phyloP scores from a whole-genome alignment of 1,284 basidiomycete genomes.

The Wallemia ichthyophaga region DNA sequence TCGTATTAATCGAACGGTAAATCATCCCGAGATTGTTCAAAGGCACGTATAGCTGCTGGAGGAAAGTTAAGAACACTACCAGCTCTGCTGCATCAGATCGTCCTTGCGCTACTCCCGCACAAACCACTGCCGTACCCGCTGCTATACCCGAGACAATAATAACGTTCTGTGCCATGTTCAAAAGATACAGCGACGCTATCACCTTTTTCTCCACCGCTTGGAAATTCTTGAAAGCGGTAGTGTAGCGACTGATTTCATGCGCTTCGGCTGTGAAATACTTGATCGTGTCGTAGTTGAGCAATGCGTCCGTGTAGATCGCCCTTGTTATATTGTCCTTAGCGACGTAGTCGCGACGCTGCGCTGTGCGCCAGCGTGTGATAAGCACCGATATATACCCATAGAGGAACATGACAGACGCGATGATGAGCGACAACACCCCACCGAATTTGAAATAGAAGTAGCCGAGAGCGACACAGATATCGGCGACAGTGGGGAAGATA shows the following conservation, averaged over 20 bases:
- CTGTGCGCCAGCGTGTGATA: slow-evolving; percentile 38
- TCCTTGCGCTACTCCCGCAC: slow-evolving; percentile 1
- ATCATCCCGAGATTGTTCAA: slow-evolving; percentile 32
- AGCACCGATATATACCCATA: slow-evolving; percentile 26
- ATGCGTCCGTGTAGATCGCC: slow-evolving; percentile 38
- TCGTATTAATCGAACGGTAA: slow-evolving; percentile 14
- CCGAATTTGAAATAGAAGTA: slow-evolving; percentile 22
- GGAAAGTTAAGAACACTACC: slow-evolving; percentile 47
- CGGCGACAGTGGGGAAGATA: slow-evolving; percentile 46
- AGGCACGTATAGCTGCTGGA: slow-evolving; percentile 38
- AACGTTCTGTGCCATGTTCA: slow-evolving; percentile 45
- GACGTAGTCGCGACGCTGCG: slow-evolving; percentile 30
- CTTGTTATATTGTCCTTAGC: slow-evolving; percentile 21
- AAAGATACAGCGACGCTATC: slow-evolving; percentile 35
- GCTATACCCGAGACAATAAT: slow-evolving; percentile 30
- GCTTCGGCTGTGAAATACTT: slow-evolving; percentile 53
- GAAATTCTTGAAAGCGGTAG: slow-evolving; percentile 39
- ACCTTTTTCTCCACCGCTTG: slow-evolving; percentile 43
- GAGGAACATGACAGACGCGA: slow-evolving; percentile 40
- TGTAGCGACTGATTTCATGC: slow-evolving; percentile 43
- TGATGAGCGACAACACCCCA: slow-evolving; percentile 34
- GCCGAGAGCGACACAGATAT: slow-evolving; percentile 23
- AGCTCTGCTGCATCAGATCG: slow-evolving; percentile 23
- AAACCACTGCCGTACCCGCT: slow-evolving; percentile 6
- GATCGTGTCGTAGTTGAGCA: slow-evolving; percentile 50